These are phyloP conservation scores for Xanthoparmelia taractica DNA, from an alignment of 495 filamentous ascomycete genomes.

Conservation along the genomic window DNA sequence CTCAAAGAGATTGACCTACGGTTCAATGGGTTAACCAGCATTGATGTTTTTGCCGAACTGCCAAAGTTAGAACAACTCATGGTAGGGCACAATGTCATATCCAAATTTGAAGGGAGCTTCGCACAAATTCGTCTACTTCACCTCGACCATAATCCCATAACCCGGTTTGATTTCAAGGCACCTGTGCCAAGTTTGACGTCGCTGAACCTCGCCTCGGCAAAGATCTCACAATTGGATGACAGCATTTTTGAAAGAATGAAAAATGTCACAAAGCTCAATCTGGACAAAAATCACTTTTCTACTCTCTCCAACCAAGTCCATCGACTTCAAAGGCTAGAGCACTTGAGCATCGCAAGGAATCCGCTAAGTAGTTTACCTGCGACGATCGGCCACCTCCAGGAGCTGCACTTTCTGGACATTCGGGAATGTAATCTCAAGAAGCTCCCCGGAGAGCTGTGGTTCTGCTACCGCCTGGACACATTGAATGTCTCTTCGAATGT, in stretches of 20 bases:
- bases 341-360: slow-evolving; percentile 91
- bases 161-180: slow-evolving; percentile 74
- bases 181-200: slow-evolving; percentile 73
- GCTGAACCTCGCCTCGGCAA: slow-evolving; percentile 79
- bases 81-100: slow-evolving; percentile 84
- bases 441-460: slow-evolving; percentile 89
- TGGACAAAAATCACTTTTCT: slow-evolving; percentile 94
- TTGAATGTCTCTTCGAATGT: slow-evolving; percentile 95
- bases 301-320: slow-evolving; percentile 78
- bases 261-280: slow-evolving; percentile 73
- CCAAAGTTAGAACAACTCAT: slow-evolving; percentile 80
- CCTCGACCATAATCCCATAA: slow-evolving; percentile 88
- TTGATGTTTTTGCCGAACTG: slow-evolving; percentile 73
- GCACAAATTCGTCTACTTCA: slow-evolving; percentile 72
- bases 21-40: slow-evolving; percentile 79
- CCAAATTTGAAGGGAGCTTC: slow-evolving; percentile 78
- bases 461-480: slow-evolving; percentile 76
- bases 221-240: slow-evolving; percentile 77
- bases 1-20: slow-evolving; percentile 89
- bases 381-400: slow-evolving; percentile 76
- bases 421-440: slow-evolving; percentile 85
- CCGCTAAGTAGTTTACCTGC: slow-evolving; percentile 70
- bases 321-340: slow-evolving; percentile 72
- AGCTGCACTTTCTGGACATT: slow-evolving; percentile 77
- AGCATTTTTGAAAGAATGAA: slow-evolving; percentile 79